Evolutionary conservation across 2,329 filamentous ascomycete species (phyloP), one percentile per base, ranked within the genome.

Genomic region (Diaporthe sp.): DNA sequence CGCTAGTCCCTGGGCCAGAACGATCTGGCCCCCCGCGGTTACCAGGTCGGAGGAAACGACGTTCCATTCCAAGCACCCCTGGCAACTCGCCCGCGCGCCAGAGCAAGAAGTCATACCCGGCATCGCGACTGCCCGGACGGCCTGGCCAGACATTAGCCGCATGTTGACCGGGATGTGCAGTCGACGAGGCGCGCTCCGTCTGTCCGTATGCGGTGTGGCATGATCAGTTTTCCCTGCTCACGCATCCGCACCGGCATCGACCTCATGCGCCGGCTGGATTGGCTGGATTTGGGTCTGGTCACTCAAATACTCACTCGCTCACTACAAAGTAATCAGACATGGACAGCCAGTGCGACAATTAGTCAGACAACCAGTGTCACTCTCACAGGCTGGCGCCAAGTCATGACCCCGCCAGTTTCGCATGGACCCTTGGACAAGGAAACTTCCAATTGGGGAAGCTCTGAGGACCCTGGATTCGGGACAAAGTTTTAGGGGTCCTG

Each of bases 1-100:
- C 70, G 58, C 70, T 72, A 65, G 70, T 55, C 49, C 58, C 58
- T 46, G 46, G n/a, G 58, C 70, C 51, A 73, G 70, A 65, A 44
- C 70, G 39, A 39, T 73, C 70, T 73, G 70, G 70, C 34, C 70
- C 49, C 46, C 49, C n/a, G 46, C 15, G 46, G 22, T 39, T 53
- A 42, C 46, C 46, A 39, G 13, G 46, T 46, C 34, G 12, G 46
- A 28, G 46, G 65, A 39, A 28, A 28, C 65, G 46, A 68, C 42
- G 31, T 62, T 34, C 70, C 59, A 62, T 72, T 17, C 57, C 37
- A 42, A 17, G 8, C 7, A 4, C 59, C 69, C 42, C 39, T 67
- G 39, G 42, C 61, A 55, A 28, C 51, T 55, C 51, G 15, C 25
- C 25, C 17, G n/a, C 25, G n/a, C 34, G 37, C 58, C 58, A 55